Base-by-base conservation (phyloP, 768 basidiomycete species). In the Amanita fuliginea region DNA sequence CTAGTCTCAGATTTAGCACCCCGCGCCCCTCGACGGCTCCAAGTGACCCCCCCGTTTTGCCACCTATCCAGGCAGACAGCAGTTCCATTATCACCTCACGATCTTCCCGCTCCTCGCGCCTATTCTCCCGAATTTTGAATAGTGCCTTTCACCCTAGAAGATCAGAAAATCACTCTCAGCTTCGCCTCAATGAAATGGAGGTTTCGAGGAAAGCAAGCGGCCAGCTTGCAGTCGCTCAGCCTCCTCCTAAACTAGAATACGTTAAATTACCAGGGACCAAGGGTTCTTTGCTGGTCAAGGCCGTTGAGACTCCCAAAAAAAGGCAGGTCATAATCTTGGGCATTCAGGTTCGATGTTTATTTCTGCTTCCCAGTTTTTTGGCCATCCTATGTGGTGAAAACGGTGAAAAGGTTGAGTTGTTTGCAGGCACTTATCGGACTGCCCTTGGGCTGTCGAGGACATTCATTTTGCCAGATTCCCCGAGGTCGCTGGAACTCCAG, bases 181-280 rank as follows among this genome's bases (percentile, higher is more conserved):
- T 64, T 26, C 72, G 68, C 51, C 62, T 61, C 11, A 47, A 37
- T n/a, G 74, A 76, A 44, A 48, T 57, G 19, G 78, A 80, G n/a
- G 55, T 58, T 3, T 56, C 61, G 43, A 71, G 64, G 53, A 63
- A 62, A 26, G 54, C 56, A 1, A 52, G 63, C 10, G 53, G 65
- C 8, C 64, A 68, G 1, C 47, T 64, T 2, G 58, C 71, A 6
- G 64, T 72, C 3, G 81, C 78, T 53, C 66, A 77, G 2, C 81
- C 86, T 18, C 82, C 88, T 8, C 86, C 88, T 1, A 91, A 92
- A 62, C 65, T 94, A 34, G 91, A 94, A 63, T 93, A 91, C 58
- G 85, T 93, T 51, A 95, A 95, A 65, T 74, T 95, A 8, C 91
- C 92, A 2, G 86, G 91, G 21, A 95, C 91, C 3, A 93, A 90